Evolutionary conservation across 768 basidiomycete genomes (phyloP).

Genomic region (Hebeloma cylindrosporum): DNA sequence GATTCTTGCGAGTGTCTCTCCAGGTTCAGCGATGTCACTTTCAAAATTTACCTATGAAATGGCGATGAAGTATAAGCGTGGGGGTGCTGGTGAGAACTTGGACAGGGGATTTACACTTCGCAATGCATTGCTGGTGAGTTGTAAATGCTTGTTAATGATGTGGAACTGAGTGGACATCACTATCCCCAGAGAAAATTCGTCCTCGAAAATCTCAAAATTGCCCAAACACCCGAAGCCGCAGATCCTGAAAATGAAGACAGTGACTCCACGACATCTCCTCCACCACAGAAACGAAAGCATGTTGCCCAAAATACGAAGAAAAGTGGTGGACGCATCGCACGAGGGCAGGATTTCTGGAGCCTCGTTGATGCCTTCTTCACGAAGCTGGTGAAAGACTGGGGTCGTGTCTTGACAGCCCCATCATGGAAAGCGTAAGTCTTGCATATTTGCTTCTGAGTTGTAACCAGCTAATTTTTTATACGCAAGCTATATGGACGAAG

Average conservation of each 20-base stretch:
- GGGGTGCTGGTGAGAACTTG: neutral
- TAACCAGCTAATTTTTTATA: too few species aligned
- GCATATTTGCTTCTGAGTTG: too few species aligned
- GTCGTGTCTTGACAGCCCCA: neutral
- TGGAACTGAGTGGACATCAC: neutral
- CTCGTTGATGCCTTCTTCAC: constrained; percentile 3
- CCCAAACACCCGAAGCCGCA: neutral
- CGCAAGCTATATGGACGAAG: too few species aligned
- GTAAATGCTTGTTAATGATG: neutral
- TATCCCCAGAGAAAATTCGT: neutral
- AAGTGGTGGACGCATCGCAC: neutral
- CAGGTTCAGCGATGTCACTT: neutral
- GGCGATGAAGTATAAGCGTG: neutral
- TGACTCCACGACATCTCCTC: neutral
- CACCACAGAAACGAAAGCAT: neutral
- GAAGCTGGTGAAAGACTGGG: neutral
- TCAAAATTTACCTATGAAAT: neutral
- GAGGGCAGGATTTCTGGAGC: constrained; percentile 4
- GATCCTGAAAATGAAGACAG: too few species aligned
- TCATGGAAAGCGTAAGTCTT: constrained; percentile 4
- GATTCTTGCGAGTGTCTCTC: constrained; percentile 1
- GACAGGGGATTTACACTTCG: neutral
- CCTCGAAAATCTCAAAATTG: neutral
- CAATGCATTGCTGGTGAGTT: constrained; percentile 5
- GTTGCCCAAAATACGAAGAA: neutral